Evolutionary conservation across 2,329 filamentous ascomycete genomes (phyloP).

Genomic region (Hymenoscyphus fraxineus): DNA sequence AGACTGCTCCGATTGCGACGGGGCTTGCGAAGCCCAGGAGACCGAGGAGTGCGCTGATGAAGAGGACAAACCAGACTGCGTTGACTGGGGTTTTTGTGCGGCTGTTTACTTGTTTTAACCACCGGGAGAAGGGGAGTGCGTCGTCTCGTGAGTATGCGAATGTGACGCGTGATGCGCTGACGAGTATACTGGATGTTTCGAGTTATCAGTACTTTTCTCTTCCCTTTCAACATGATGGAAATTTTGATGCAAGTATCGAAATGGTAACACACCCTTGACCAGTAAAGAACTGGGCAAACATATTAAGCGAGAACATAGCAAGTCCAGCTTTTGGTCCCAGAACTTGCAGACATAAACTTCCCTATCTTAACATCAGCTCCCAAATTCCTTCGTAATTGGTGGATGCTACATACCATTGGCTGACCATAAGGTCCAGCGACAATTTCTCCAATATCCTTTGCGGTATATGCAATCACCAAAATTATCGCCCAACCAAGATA

Average conservation of each 20-base stretch:
- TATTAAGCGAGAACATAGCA: conserved; percentile 61
- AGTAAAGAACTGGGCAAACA: conserved; percentile 68
- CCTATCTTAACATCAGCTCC: conserved; percentile 27
- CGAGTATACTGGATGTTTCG: conserved; percentile 46
- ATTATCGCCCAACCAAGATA: conserved; percentile 63
- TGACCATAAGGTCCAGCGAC: conserved; percentile 61
- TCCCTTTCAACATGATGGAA: too few relatives aligned
- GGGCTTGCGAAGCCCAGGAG: conserved; percentile 63
- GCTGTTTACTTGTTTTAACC: conserved; percentile 58
- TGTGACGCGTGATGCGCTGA: conserved; percentile 60
- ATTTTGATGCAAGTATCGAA: too few relatives aligned
- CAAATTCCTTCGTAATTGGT: not conserved
- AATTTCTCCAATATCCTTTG: conserved; percentile 57
- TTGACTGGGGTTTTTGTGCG: conserved; percentile 65
- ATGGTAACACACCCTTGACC: conserved; percentile 53
- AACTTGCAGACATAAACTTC: conserved; percentile 60
- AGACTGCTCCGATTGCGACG: conserved; percentile 62
- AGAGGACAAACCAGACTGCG: conserved; percentile 63
- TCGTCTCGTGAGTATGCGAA: conserved; percentile 72
- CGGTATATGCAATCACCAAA: conserved; percentile 63
- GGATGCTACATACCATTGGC: conserved; percentile 48
- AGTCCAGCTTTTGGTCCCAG: conserved; percentile 57
- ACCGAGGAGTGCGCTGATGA: conserved; percentile 55
- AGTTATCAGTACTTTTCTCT: not conserved
- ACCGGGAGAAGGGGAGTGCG: conserved; percentile 58